Evolutionary conservation across 768 basidiomycete species (phyloP), one percentile per base, ranked within the genome.

Genomic region (Polyporus arcularius): DNA sequence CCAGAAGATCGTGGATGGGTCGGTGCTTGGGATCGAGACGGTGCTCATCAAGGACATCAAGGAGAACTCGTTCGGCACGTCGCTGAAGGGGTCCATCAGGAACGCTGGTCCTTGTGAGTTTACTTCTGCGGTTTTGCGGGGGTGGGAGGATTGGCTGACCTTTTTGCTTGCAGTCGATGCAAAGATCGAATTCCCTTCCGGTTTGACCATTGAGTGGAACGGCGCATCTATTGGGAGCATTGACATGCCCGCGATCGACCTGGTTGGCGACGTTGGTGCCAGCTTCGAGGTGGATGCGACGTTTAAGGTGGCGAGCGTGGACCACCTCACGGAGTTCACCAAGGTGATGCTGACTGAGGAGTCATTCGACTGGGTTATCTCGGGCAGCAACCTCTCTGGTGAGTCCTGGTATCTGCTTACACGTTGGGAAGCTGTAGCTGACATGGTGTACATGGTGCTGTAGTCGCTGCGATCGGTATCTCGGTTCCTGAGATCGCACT

Each of bases 51-150:
- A 76, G 16, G 70, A 87, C 62, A 82, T 88, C 9, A 70, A 80
- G 59, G 76, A 84, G 69, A 76, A 75, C 10, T 80, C 84, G 14
- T 91, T 91, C 65, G 76, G 85, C 82, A 74, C 68, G 75, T 41
- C 56, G 28, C 71, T 91, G 56, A 82, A 79, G 35, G 89, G 89
- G 26, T 80, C 78, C 30, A 88, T 91, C 63, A 81, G 79, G 14
- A 84, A 89, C 53, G 82, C 89, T 31, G 89, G 89, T 15, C 89
- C 89, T 45, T 90, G 88, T 89, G 72, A 59, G 86, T 72, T 14
- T 16, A 38, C 48, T 41, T 56, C 4, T 47, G 32, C 7, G 35
- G 38, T 30, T 15, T 28, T 28, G 4, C 42, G n/a, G 58, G 11
- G 56, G 69, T 39, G 68, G 16, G 15, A 50, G 52, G 31, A 2